Evolutionary conservation across 768 basidiomycete species (phyloP).

Genomic region (Trametes sanguinea): DNA sequence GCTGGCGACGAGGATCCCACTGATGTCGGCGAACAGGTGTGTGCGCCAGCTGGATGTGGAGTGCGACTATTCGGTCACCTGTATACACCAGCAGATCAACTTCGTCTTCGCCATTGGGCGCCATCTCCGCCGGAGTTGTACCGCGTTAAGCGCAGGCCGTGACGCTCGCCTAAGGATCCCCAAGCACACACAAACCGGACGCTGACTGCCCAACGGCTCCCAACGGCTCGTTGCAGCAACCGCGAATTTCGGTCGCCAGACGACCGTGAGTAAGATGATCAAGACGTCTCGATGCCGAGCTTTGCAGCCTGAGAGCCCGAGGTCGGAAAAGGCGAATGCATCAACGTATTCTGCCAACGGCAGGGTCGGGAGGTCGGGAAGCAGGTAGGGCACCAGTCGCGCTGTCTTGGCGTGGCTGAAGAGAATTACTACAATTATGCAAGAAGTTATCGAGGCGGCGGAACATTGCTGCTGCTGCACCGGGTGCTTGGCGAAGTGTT

Average conservation of each 20-base stretch:
- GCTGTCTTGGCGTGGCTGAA: not conserved
- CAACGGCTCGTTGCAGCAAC: not conserved
- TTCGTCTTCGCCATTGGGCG: not conserved
- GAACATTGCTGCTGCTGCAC: too few species aligned
- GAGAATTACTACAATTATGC: not conserved
- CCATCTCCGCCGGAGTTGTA: not conserved
- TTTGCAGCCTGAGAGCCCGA: not conserved
- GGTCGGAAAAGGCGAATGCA: not conserved
- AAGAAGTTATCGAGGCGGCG: too few species aligned
- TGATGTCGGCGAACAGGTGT: slow-evolving; percentile 7
- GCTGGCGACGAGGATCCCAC: slow-evolving; percentile 13
- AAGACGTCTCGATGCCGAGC: not conserved
- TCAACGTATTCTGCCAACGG: not conserved
- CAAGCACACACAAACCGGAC: slow-evolving; percentile 15
- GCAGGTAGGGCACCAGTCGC: not conserved
- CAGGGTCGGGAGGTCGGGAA: not conserved
- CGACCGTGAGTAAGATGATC: not conserved
- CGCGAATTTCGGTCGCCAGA: not conserved
- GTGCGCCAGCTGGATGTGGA: slow-evolving; percentile 5
- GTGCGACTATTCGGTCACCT: slow-evolving; percentile 10
- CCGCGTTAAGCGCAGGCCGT: not conserved
- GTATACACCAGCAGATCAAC: not conserved
- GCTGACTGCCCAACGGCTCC: slow-evolving; percentile 1
- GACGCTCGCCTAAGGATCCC: slow-evolving; percentile 11
- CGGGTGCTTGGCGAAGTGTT: too few species aligned